Evolutionary conservation across 2,329 filamentous ascomycete genomes (phyloP), one percentile per base, ranked within the genome.

Genomic region (Pseudogymnoascus verrucosus): DNA sequence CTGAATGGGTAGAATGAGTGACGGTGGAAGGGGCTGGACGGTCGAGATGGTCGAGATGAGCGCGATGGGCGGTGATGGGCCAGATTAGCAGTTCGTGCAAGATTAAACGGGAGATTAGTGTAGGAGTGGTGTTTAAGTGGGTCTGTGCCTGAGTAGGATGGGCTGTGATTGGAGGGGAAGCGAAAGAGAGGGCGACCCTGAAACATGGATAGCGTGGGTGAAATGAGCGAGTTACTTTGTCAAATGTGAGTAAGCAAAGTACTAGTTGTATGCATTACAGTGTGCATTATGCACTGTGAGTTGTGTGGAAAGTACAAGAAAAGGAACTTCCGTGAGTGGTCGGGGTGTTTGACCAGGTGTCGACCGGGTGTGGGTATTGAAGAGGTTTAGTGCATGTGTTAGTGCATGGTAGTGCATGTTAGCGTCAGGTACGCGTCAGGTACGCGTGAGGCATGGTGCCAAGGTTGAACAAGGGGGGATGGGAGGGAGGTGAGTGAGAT

Each of bases 401-500:
- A 44, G 40, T 21, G 5, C 10, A 6, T 23, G 16, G 2, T 40
- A 40, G 37, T 8, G 37, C n/a, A 19, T 42, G 10, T 44, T 51
- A 51, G 44, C 44, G 44, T 51, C 44, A 51, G 44, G 44, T 51
- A 51, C 44, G 44, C 44, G 44, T 51, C 44, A 51, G 44, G 44
- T 51, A 51, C 42, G 42, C 42, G 42, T 21, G 11, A 47, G 11
- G 42, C 26, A n/a, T 5, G 42, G 21, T 47, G 42, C 21, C 21
- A 26, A n/a, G 21, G 28, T 2, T 7, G 28, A 7, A 28, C 6
- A 6, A 5, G 37, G 37, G 37, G 19, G n/a, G n/a, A n/a, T n/a
- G n/a, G n/a, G n/a, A n/a, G n/a, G n/a, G n/a, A n/a, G n/a, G n/a
- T n/a, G n/a, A n/a, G 19, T 19, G 19, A 19, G 19, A 19, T 19